These are phyloP conservation scores for Phytophthora ohioensis DNA, from an alignment of 352 stramenopile species.

Conservation along the genomic window DNA sequence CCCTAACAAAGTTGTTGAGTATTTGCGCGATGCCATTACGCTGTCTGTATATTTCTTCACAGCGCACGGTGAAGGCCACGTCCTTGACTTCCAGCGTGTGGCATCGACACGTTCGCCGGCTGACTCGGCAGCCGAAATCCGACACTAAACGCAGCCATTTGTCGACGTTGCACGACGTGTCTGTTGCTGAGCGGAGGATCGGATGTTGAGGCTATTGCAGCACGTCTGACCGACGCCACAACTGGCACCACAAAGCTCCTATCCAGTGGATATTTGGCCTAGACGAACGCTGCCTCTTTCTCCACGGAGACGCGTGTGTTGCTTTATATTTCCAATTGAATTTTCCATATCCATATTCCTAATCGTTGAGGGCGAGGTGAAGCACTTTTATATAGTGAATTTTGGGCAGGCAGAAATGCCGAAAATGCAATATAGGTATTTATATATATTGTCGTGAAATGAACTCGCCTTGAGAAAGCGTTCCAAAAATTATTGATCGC, in stretches of 20 bases:
- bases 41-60: neutral
- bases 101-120: neutral
- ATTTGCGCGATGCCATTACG: neutral
- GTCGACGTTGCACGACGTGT: conserved; percentile 4
- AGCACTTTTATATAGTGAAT: too few species aligned
- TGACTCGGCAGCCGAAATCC: neutral
- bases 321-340: too few species aligned
- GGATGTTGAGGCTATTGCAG: neutral
- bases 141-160: neutral
- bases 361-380: too few species aligned
- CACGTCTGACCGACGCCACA: neutral
- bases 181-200: neutral
- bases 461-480: too few species aligned
- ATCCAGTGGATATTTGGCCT: neutral
- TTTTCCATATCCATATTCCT: too few species aligned
- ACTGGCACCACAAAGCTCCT: neutral
- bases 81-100: neutral
- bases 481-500: too few species aligned
- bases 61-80: neutral
- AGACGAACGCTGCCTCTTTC: neutral
- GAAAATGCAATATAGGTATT: too few species aligned
- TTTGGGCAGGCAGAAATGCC: too few species aligned
- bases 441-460: too few species aligned
- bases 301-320: too few species aligned
- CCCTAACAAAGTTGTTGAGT: too few species aligned